Conservation (phyloP, 768 basidiomycete species). For the Lactarius akahatsu region DNA sequence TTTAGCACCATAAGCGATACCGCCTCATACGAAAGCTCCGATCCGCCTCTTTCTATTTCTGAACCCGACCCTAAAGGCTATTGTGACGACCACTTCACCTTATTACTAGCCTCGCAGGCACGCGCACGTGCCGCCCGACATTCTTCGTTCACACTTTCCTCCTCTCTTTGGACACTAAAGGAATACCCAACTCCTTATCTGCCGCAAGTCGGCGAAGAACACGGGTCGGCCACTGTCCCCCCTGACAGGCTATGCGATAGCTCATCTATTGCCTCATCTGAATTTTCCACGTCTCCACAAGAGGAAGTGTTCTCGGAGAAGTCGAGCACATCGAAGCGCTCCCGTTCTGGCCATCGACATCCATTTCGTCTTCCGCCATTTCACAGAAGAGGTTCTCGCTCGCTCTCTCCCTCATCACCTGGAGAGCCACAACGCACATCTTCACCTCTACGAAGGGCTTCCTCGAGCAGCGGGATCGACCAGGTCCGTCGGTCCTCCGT, state of each 20-base stretch:
- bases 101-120: conserved; percentile 13
- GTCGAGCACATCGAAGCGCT: background rate
- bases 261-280: background rate
- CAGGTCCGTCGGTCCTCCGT: background rate
- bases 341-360: background rate
- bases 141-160: conserved; percentile 1
- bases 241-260: background rate
- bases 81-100: background rate
- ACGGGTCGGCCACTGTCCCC: background rate
- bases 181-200: conserved; percentile 12
- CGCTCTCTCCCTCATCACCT: background rate
- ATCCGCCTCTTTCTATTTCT: background rate
- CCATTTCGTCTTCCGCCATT: background rate
- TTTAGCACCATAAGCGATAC: conserved; percentile 5
- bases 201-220: conserved; percentile 11
- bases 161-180: conserved; percentile 17
- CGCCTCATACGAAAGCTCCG: conserved; percentile 1
- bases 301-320: background rate
- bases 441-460: background rate
- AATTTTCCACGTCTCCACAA: background rate
- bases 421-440: background rate
- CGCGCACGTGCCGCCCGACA: conserved; percentile 18
- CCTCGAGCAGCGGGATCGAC: background rate
- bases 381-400: background rate
- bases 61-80: background rate